Base-by-base conservation (phyloP, 2,329 filamentous ascomycete genomes). In the Colletotrichum neosansevieriae region DNA sequence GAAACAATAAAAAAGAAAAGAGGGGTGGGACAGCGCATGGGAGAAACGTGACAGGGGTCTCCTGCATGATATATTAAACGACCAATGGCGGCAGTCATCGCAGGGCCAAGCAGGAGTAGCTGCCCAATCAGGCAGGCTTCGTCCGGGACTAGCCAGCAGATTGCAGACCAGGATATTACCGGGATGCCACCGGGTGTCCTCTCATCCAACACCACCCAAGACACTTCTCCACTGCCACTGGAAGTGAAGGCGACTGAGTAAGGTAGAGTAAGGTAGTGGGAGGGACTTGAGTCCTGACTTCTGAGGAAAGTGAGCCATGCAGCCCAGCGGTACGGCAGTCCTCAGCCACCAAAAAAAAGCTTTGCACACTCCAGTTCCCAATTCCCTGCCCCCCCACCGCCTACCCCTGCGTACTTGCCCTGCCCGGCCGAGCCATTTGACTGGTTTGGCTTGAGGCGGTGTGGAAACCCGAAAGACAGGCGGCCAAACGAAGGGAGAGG, bases 41-140 rank as follows among this genome's bases (percentile, higher is more conserved):
- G 78, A 81, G 79, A 83, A 83, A 82, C 78, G 81, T 82, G 82
- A 84, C 80, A 83, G 78, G 82, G 82, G 75, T 76, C 74, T 72
- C 75, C 79, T 79, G 80, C 78, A 80, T 81, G 80, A 81, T 79
- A 80, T 79, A 86, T 86, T 81, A 83, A 81, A 76, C 79, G 79
- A 73, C 85, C 85, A 87, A 86, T 87, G 78, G 80, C 75, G 74
- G 75, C 68, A 70, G 62, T 53, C 69, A 63, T 58, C 69, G 58
- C 69, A 78, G 77, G 77, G 77, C 78, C 79, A 78, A 79, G 80
- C 78, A 77, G 78, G 80, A 78, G 75, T 75, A 79, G 74, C 77
- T 83, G 80, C 83, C 85, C 81, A 86, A 87, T 84, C 74, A 76
- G 80, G 83, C 77, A 83, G 77, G 76, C 73, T 75, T 80, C 72